Percentiles rank a stretch among this genome's conserved stretches.
Evolutionary conservation across 2,329 filamentous ascomycete genomes (phyloP).

Genomic region (Drechslerella dactyloides): DNA sequence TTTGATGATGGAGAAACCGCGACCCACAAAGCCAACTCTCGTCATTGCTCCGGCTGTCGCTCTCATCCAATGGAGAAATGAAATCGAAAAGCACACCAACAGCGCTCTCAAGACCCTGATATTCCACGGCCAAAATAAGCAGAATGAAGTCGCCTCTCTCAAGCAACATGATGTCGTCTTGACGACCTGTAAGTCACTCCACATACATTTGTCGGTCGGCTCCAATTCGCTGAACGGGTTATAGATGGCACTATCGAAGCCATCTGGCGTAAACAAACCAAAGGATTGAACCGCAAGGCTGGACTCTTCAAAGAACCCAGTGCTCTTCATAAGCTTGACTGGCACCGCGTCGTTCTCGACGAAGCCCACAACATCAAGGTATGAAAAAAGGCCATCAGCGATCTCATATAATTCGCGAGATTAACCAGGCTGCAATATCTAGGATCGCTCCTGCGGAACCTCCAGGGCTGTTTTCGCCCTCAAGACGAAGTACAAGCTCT

Average conservation of each 20-base stretch:
- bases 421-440: background rate
- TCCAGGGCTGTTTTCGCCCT: constrained; percentile 94
- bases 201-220: background rate
- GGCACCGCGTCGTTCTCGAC: constrained; percentile 90
- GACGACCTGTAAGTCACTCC: constrained; percentile 82
- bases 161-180: constrained; percentile 90
- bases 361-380: constrained; percentile 94
- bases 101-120: constrained; percentile 89
- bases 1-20: constrained; percentile 86
- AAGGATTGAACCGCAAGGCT: constrained; percentile 82
- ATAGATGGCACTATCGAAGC: constrained; percentile 75
- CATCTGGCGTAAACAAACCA: constrained; percentile 87
- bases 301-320: constrained; percentile 80
- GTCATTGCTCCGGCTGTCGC: constrained; percentile 92
- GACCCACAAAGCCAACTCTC: constrained; percentile 73
- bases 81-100: constrained; percentile 81
- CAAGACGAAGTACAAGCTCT: constrained; percentile 89
- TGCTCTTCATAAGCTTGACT: constrained; percentile 81
- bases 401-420: too few species aligned
- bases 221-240: constrained; percentile 1
- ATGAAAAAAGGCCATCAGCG: too few species aligned
- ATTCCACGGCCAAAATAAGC: constrained; percentile 85
- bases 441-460: constrained; percentile 83
- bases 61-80: constrained; percentile 90
- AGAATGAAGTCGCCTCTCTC: constrained; percentile 74